Base-by-base conservation (phyloP, 768 basidiomycete genomes). In the Collybia nuda region DNA sequence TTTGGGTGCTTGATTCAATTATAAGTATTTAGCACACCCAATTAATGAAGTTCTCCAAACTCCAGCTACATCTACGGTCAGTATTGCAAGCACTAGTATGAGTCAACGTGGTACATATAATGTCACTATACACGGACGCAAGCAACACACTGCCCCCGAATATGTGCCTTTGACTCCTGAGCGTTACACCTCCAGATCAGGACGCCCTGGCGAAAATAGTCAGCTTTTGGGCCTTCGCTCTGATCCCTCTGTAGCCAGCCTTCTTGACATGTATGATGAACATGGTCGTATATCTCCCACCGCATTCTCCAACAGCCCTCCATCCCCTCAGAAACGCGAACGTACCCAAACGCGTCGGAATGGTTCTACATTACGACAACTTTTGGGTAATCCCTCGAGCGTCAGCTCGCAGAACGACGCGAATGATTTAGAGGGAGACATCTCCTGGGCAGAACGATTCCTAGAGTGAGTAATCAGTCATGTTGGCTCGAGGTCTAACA, bases 381-480 rank as follows among this genome's bases (percentile, higher is more conserved):
- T 92, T 2, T 73, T 92, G 24, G 87, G 88, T 2, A 76, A 76
- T 46, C 74, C 84, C 0, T 60, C 66, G 1, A 67, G 68, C 50
- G 44, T 65, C 17, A 65, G 54, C 26, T 67, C 68, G 7, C 51
- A 60, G 19, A 47, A 55, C 21, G 56, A 51, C 14, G 19, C 55
- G 18, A 65, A 62, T 54, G 67, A 61, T 0, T 54, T 62, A 6
- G 86, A 89, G 62, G 83, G 88, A 6, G 88, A 91, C 56, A 89
- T 92, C 47, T 90, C 88, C 2, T 92, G 89, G 89, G 89, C 89
- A 11, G 89, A 92, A 68, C 77, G 79, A 38, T 84, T 80, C 65
- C 71, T 90, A 47, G 79, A 76, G 89, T 90, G 56, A 50, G 82
- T 60, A 0, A 5, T 12, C 29, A 21, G 9, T 51, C 23, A 6